phyloP scores from a whole-genome alignment of 140 eudicot species.

The Flaveria floridana region DNA sequence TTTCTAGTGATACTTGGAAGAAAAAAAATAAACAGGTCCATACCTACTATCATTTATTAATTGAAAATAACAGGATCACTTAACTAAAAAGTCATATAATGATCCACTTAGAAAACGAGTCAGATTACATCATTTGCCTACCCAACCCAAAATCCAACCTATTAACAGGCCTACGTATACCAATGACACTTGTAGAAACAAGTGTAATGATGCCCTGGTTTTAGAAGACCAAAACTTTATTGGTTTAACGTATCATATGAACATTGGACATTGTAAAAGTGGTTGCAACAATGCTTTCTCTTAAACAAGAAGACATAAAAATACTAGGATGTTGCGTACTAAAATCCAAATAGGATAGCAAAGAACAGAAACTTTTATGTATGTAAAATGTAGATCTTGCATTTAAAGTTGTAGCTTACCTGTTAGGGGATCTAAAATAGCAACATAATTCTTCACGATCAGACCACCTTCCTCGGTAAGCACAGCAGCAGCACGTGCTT shows the following conservation, averaged over 20 bases:
- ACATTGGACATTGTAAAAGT: background rate
- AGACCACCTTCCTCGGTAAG: constrained; percentile 88
- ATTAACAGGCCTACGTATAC: background rate
- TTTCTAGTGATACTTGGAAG: background rate
- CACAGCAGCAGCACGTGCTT: constrained; percentile 94
- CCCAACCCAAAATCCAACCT: background rate
- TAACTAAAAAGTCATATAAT: too few relatives aligned
- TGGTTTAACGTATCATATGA: background rate
- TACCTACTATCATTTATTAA: too few relatives aligned
- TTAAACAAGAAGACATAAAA: background rate
- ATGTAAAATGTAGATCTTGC: background rate
- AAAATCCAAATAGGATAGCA: background rate
- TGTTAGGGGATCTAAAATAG: constrained; percentile 74
- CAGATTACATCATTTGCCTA: background rate
- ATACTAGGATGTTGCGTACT: background rate
- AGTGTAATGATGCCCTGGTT: background rate
- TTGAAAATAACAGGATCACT: too few relatives aligned
- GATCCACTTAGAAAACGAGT: background rate
- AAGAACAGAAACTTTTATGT: background rate
- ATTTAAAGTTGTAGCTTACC: constrained; percentile 43
- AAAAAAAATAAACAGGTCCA: background rate
- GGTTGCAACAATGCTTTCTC: background rate
- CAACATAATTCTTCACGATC: constrained; percentile 74
- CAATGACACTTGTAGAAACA: background rate
- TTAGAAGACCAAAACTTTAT: background rate